Percentiles rank a stretch among this genome's conserved stretches.
phyloP scores from a whole-genome alignment of 768 basidiomycete genomes.

The Hypholoma sublateritium region DNA sequence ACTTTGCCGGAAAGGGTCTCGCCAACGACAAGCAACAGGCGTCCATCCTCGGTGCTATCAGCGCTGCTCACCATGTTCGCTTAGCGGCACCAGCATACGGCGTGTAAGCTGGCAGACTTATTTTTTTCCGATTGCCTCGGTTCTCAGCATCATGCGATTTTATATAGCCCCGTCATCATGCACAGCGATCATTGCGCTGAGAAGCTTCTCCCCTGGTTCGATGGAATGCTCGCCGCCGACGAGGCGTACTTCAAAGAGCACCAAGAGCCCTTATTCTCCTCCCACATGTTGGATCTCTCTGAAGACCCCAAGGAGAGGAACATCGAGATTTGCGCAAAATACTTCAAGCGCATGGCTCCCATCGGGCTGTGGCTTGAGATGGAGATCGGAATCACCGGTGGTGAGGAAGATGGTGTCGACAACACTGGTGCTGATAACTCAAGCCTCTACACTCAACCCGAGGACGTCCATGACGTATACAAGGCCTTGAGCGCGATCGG shows the following conservation, averaged over 20 bases:
- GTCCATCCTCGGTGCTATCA: slow-evolving; percentile 88
- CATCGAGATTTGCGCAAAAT: slow-evolving; percentile 89
- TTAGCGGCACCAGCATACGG: slow-evolving; percentile 88
- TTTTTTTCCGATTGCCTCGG: not conserved
- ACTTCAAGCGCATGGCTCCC: slow-evolving; percentile 94
- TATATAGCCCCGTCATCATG: slow-evolving; percentile 83
- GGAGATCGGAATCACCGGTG: slow-evolving; percentile 99
- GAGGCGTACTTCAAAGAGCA: slow-evolving; percentile 91
- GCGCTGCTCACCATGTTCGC: slow-evolving; percentile 91
- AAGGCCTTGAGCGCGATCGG: slow-evolving; percentile 78
- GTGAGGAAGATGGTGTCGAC: slow-evolving; percentile 99
- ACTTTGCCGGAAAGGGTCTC: slow-evolving; percentile 96
- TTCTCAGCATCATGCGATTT: slow-evolving; percentile 1
- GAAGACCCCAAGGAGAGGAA: slow-evolving; percentile 92
- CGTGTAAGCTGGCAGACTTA: slow-evolving; percentile 65
- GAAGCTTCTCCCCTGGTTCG: slow-evolving; percentile 98
- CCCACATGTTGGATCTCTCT: slow-evolving; percentile 98
- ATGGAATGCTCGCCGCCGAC: slow-evolving; percentile 97
- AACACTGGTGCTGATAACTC: slow-evolving; percentile 95
- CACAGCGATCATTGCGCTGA: slow-evolving; percentile 99
- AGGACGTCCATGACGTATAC: slow-evolving; percentile 93
- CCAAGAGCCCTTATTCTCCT: slow-evolving; percentile 87
- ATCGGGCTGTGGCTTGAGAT: slow-evolving; percentile 98
- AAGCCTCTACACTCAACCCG: slow-evolving; percentile 94
- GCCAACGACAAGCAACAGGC: slow-evolving; percentile 95